Evolutionary conservation across 148 eudicot genomes (phyloP), one percentile per base, ranked within the genome.

Genomic region (Linanthus parryae): DNA sequence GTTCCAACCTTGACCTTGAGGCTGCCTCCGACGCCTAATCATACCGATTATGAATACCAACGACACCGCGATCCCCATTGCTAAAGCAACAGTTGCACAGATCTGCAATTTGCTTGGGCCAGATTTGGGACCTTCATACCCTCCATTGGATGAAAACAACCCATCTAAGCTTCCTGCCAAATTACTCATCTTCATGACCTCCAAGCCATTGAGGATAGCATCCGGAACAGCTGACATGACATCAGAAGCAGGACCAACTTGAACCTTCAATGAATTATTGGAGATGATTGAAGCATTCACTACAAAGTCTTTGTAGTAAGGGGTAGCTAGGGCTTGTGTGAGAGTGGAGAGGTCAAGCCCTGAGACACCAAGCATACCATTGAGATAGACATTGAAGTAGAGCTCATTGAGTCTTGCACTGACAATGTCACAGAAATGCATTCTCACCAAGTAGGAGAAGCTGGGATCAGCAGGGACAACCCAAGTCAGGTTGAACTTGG

Each of bases 391-490:
- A 31, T 67, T 75, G 73, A 82, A 82, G 61, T 69, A 67, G 29
- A 82, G 63, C 3, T 82, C 72, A 27, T 75, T 54, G 26, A 78
- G 56, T 8, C 53, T 16, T 9, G 18, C 7, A 49, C 84, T 78
- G 19, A 82, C 82, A 55, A 82, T 66, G 48, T 78, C 88, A 45
- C 84, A 82, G 41, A 82, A 82, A 26, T 82, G 89, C 23, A 81
- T 58, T 51, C 88, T 69, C 23, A 82, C 53, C 7, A 82, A 63
- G 51, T 78, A 82, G 9, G 75, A 62, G 49, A 62, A 82, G 27
- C 71, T 63, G 0, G 81, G 62, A 26, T 82, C 88, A 45, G 75
- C 81, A 0, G 72, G 39, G 54, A 82, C 58, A 22, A 44, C 57
- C 84, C 88, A 82, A 22, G 79, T 72, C 15, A 82, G 68, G 51